Evolutionary conservation across 2,329 filamentous ascomycete species (phyloP), one percentile per base, ranked within the genome.

Genomic region (Laburnicola sp.): DNA sequence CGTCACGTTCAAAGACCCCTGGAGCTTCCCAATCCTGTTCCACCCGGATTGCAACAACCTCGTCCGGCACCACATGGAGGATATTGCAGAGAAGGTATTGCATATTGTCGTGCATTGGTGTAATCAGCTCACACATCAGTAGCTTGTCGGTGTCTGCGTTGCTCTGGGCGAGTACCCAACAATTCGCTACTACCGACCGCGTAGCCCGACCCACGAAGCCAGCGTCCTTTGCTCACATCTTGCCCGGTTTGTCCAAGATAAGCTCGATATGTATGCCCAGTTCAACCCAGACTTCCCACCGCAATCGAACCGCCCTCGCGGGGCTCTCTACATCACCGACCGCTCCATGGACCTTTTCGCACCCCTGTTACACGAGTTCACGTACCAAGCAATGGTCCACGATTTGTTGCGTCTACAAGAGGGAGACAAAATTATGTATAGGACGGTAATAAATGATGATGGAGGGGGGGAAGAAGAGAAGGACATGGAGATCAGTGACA

Each of bases 331-430:
- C 64, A 88, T 99, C 54, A 89, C 91, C 1, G 94, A 97, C 71
- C 84, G 94, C 55, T 90, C 91, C 6, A 94, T 99, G 88, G 94
- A 99, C 71, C 75, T 97, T 3, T 85, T 88, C 75, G 86, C 93
- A 0, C 94, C 94, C 1, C 76, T 97, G 8, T 70, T 97, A 3
- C 94, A 99, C 74, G 94, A 99, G 66, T 97, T 99, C 70, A 97
- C 94, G 9, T 99, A 97, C 71, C 94, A 99, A 74, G 91, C 94
- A 44, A 97, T 99, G 93, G 93, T 91, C 3, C 90, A 97, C 72
- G 94, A 99, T 69, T 78, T 99, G 6, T 77, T 99, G 27, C 88
- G 88, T 0, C 91, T 99, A 66, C 86, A 88, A 63, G 94, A 97
- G 47, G 87, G 84, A 23, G 91, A 96, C 58, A 96, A 94, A 71